Evolutionary conservation across 306 rosid genomes (phyloP), one percentile per base, ranked within the genome.

Genomic region (Cicer cuneatum): DNA sequence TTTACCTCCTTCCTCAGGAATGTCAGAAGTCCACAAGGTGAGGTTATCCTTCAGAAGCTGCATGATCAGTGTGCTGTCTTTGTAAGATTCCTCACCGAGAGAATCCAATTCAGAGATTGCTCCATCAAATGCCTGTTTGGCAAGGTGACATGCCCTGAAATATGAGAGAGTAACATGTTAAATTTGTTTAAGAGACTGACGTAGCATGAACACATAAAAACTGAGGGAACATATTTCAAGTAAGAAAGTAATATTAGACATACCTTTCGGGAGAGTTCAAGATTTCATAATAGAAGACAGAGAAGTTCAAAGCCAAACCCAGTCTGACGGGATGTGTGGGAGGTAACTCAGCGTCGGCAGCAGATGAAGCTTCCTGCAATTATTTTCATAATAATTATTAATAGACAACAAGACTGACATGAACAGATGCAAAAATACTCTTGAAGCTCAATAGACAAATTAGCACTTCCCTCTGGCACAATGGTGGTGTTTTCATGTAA

Each of bases 31-130:
- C 96, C 92, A 90, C 72, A 90, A 42, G 29, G 85, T 82, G 77
- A 90, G 93, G 80, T 88, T 90, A 45, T 90, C 96, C 87, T 88
- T 90, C 63, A 90, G 81, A 59, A 90, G 89, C 81, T 90, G 92
- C 88, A 87, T 81, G 49, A 90, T 87, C 11, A 87, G 88, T 68
- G 89, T 81, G 75, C 88, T 86, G 71, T 90, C 89, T 41, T 86
- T 90, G 93, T 83, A 86, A 67, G 93, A 86, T 52, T 90, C 93
- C 81, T 90, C 86, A 10, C 59, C 83, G 82, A 87, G 76, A 75
- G 75, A 82, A 69, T 86, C 92, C 81, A 88, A 86, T 85, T 86
- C 92, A 21, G 88, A 74, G 74, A 86, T 85, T 52, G 92, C 89
- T 77, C 73, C 92, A 88, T 88, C 89, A 81, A 87, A 85, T 76